Base-by-base conservation (phyloP, 257 asterid species). In the Solanum arcanum region DNA sequence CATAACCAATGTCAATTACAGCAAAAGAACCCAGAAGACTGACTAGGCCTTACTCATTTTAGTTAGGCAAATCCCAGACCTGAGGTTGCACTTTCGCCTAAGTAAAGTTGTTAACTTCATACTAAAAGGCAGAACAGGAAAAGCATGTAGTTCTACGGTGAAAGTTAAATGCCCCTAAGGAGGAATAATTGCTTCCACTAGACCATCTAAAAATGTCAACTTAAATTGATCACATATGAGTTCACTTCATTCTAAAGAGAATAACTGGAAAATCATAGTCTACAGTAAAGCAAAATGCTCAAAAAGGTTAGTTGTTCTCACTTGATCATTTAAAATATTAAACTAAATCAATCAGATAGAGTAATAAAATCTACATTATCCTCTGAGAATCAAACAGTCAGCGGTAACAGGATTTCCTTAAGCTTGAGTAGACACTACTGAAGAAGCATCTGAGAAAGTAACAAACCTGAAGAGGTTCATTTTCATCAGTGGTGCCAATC, bases 391-490 rank as follows among this genome's bases (percentile, higher is more conserved):
- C 46, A 52, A 68, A 25, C 42, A 52, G 27, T 80, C 27, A 18
- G 29, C 10, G 21, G 29, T 27, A 49, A 52, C 42, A 52, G 44
- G 41, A 27, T 31, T 70, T 35, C 39, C 69, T 29, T 18, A 73
- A 70, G 72, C 88, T 88, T 29, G 83, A 85, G 25, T 33, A 46
- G n/a, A 6, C 20, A 31, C 70, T 16, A 60, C n/a, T 42, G 27
- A 72, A 11, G 39, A 46, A 87, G 60, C 9, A 31, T 68, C 41
- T 46, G 73, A 56, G 83, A 56, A 11, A 83, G 74, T 20, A 20
- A 90, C 96, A 52, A 87, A 96, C 99, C 98, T 96, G 98, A 86
- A 94, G 96, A 68, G 98, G 96, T 84, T 96, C 99, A 87, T 92
- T 92, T 88, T 96, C 98, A 78, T 92, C 97, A 9, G 92, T 93